These are phyloP conservation scores for Kluyveromyces siamensis DNA, from an alignment of 805 yeast species.

Conservation along the genomic window DNA sequence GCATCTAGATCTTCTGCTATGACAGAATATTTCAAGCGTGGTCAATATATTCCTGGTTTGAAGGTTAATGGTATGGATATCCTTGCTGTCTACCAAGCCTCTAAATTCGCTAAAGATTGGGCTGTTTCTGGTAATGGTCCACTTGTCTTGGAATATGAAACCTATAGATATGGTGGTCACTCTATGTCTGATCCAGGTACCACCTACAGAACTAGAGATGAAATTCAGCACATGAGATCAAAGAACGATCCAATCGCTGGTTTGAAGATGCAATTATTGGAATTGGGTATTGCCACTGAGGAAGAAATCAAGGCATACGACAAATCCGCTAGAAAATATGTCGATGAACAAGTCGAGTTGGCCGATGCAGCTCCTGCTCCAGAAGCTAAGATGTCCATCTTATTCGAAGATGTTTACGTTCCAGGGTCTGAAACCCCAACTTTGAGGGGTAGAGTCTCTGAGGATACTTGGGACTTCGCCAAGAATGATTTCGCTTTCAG, in stretches of 20 bases:
- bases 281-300: conserved; percentile 80
- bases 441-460: conserved; percentile 93
- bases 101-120: conserved; percentile 97
- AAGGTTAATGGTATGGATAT: conserved; percentile 99
- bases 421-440: conserved; percentile 89
- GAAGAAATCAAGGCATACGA: conserved; percentile 91
- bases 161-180: conserved; percentile 99
- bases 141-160: conserved; percentile 90
- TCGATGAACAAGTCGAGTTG: conserved; percentile 86
- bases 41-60: conserved; percentile 98
- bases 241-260: conserved; percentile 97
- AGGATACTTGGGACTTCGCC: conserved; percentile 82
- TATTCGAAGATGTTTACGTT: conserved; percentile 94
- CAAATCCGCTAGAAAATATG: conserved; percentile 92
- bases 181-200: conserved; percentile 99
- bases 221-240: conserved; percentile 98
- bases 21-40: conserved; percentile 97
- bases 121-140: conserved; percentile 91
- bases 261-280: conserved; percentile 77
- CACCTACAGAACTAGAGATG: conserved; percentile 99
- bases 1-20: conserved; percentile 95
- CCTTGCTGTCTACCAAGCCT: conserved; percentile 89
- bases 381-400: conserved; percentile 86
- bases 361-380: conserved; percentile 95
- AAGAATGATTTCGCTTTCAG: conserved; percentile 36